A percentile compares a stretch with the other conserved stretches of the same genome.
Evolutionary conservation across 139 green algal species (phyloP).

Genomic region (Coccomyxa sp.): DNA sequence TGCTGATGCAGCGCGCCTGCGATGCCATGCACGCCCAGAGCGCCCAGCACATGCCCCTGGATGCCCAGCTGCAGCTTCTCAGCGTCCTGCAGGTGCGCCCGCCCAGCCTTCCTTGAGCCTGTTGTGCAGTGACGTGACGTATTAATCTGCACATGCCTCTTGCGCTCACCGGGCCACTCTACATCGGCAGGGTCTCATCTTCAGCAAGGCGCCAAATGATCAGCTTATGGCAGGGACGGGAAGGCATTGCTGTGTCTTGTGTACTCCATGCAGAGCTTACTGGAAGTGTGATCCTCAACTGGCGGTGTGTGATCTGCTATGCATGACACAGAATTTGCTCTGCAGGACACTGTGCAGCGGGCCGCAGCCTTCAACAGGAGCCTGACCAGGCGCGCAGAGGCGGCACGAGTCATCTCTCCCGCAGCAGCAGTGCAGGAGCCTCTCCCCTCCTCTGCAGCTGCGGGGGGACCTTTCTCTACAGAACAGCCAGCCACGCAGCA

Average conservation of each 20-base stretch:
- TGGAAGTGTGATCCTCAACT: too few species aligned
- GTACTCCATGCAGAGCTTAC: too few species aligned
- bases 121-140: too few species aligned
- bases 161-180: too few species aligned
- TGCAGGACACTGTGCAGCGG: constrained; percentile 23
- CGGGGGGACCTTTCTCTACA: not conserved
- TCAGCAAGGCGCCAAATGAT: too few species aligned
- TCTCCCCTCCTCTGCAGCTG: not conserved
- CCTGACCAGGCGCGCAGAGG: not conserved
- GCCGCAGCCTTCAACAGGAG: constrained; percentile 21
- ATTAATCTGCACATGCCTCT: too few species aligned
- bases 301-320: too few species aligned
- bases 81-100: constrained; percentile 8
- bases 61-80: constrained; percentile 10
- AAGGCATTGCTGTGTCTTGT: too few species aligned
- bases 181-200: too few species aligned
- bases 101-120: not conserved
- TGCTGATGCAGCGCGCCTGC: constrained; percentile 15
- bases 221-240: too few species aligned
- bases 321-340: too few species aligned
- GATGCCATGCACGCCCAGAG: not conserved
- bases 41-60: constrained; percentile 8
- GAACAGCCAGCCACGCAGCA: not conserved
- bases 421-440: not conserved
- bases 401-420: not conserved